phyloP scores from a whole-genome alignment of 257 asterid species.

The Marsdenia floribunda region DNA sequence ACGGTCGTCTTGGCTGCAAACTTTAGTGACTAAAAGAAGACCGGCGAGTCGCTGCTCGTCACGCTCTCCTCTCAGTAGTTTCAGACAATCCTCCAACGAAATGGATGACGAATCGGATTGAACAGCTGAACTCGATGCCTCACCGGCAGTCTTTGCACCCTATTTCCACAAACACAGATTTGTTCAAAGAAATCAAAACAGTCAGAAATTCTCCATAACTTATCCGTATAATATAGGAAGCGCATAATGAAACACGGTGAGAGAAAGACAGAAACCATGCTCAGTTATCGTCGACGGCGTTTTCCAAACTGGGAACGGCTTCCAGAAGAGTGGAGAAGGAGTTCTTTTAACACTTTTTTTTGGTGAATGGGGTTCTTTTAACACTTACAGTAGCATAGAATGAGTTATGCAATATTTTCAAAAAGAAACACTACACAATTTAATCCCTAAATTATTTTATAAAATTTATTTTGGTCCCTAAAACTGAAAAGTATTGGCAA shows the following conservation, averaged over 20 bases:
- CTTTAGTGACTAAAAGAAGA: constrained; percentile 65
- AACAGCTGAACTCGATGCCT: background rate
- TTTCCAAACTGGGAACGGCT: background rate
- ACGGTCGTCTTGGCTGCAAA: constrained; percentile 61
- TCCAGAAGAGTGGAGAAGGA: constrained; percentile 7
- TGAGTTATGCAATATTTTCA: background rate
- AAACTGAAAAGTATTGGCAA: too few species aligned
- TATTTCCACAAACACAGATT: background rate
- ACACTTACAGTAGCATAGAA: background rate
- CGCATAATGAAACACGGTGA: background rate
- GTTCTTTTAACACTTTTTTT: too few species aligned
- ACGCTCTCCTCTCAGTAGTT: constrained; percentile 56
- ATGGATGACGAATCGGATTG: background rate
- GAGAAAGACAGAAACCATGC: background rate
- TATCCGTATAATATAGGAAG: background rate
- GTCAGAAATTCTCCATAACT: background rate
- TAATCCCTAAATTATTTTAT: too few species aligned
- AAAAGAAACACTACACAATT: too few species aligned
- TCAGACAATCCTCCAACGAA: constrained; percentile 48
- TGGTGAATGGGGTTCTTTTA: too few species aligned
- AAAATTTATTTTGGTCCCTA: too few species aligned
- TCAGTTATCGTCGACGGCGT: background rate
- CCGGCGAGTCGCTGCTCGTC: constrained; percentile 88
- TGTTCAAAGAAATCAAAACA: background rate
- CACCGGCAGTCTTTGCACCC: background rate